Conservation (phyloP, 371 early-diverging fungal genomes). For the Mortierella sp. region DNA sequence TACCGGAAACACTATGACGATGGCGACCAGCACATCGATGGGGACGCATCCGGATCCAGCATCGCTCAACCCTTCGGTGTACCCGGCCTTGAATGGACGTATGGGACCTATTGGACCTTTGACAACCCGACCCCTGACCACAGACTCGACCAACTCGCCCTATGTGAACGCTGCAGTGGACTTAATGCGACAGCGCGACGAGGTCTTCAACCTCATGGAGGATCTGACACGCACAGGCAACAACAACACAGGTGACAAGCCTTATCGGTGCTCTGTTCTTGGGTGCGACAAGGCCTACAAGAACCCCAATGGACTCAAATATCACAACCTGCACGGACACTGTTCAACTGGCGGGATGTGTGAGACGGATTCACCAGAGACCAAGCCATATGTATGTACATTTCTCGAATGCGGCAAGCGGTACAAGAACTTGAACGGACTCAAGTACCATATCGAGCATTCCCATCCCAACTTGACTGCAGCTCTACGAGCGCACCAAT, state of each 20-base stretch:
- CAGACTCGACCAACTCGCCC: not conserved
- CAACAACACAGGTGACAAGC: constrained; percentile 61
- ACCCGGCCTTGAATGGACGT: constrained; percentile 6
- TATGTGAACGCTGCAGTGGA: constrained; percentile 18
- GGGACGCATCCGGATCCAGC: not conserved
- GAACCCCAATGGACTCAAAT: constrained; percentile 94
- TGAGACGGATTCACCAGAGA: constrained; percentile 57
- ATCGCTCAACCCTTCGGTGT: not conserved
- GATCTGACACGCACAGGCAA: constrained; percentile 29
- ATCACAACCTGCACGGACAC: constrained; percentile 86
- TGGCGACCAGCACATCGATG: not conserved
- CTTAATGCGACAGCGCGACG: constrained; percentile 35
- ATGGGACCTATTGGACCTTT: constrained; percentile 19
- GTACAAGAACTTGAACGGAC: constrained; percentile 96
- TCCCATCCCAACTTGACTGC: constrained; percentile 62
- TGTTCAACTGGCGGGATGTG: constrained; percentile 58
- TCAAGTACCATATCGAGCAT: constrained; percentile 92
- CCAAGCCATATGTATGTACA: constrained; percentile 87
- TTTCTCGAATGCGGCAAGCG: constrained; percentile 84
- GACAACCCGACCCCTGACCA: not conserved
- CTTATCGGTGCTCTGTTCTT: constrained; percentile 78
- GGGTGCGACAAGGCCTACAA: constrained; percentile 93
- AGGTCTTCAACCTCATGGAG: constrained; percentile 41
- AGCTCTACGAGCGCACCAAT: constrained; percentile 38
- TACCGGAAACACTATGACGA: not conserved